Base-by-base conservation (phyloP, 352 stramenopile species). In the Phytopythium mirpurense region DNA sequence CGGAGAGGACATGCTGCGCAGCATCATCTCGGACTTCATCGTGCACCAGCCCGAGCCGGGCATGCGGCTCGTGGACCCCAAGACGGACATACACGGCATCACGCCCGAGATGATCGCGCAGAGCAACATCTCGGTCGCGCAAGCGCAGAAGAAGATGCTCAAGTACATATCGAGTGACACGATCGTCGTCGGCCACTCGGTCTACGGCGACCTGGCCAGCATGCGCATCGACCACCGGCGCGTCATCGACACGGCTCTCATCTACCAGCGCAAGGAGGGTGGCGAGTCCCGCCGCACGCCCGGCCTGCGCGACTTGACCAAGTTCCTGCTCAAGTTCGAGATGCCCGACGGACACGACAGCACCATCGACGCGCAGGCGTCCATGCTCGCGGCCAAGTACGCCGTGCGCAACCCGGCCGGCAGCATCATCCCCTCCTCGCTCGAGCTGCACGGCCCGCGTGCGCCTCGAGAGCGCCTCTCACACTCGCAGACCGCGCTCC, bases 41-140 rank as follows among this genome's bases (percentile, higher is more conserved):
- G 83, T 95, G 54, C 82, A 92, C 58, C 84, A 95, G 38, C 84
- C 84, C 0, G 79, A 88, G 58, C 24, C 64, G 0, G 80, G 78
- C 3, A 77, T 67, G 35, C 62, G 64, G 36, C 70, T 95, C 57
- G 50, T 91, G 31, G 66, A 90, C 58, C 62, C 80, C 24, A 95
- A 95, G 75, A 90, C 78, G 50, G 72, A 89, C 52, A 93, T 95
- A 59, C 84, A 95, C 60, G 84, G 84, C 54, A 89, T 95, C 56
- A 86, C 78, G 23, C 61, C 70, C 16, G 51, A 70, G 19, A 76
- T 86, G 68, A 93, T 95, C 56, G 57, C 70, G 19, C 66, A 68
- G 53, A 86, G 74, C 57, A 86, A 83, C 53, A 95, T 95, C 59
- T 74, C 68, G n/a, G 59, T 90, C 35, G 56, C 53, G 2, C 85